These are phyloP conservation scores for Rhodosporidiobolus odoratus DNA, from an alignment of 768 basidiomycete species.

Conservation along the genomic window DNA sequence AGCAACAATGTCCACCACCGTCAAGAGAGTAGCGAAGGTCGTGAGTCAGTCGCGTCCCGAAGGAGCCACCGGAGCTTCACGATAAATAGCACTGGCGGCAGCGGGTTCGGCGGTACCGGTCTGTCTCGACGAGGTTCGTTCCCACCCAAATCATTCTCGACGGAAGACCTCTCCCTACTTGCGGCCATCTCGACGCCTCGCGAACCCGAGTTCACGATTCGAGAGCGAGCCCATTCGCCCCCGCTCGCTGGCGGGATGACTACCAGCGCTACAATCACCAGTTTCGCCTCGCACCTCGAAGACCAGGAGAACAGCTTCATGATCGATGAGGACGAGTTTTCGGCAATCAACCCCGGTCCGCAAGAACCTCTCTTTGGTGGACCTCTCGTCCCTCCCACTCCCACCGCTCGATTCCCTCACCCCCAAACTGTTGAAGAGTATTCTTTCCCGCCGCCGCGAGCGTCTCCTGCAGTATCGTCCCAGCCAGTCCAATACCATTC, in stretches of 20 bases:
- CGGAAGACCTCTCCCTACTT: constrained; percentile 15
- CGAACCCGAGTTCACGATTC: background rate
- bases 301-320: background rate
- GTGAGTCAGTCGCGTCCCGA: background rate
- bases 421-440: background rate
- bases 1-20: background rate
- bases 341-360: background rate
- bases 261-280: background rate
- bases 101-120: background rate
- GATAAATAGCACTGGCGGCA: constrained; percentile 11
- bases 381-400: background rate
- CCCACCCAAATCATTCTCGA: constrained; percentile 13
- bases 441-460: background rate
- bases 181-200: constrained; percentile 14
- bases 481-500: background rate
- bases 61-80: constrained; percentile 22
- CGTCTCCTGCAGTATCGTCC: background rate
- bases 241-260: background rate
- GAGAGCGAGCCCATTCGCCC: background rate
- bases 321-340: constrained; percentile 11
- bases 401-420: background rate
- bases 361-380: background rate
- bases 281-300: background rate
- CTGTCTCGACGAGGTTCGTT: background rate
- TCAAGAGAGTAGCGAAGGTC: background rate